These are phyloP conservation scores for Apiospora saccharicola DNA, from an alignment of 2,329 filamentous ascomycete genomes.

Conservation along the genomic window DNA sequence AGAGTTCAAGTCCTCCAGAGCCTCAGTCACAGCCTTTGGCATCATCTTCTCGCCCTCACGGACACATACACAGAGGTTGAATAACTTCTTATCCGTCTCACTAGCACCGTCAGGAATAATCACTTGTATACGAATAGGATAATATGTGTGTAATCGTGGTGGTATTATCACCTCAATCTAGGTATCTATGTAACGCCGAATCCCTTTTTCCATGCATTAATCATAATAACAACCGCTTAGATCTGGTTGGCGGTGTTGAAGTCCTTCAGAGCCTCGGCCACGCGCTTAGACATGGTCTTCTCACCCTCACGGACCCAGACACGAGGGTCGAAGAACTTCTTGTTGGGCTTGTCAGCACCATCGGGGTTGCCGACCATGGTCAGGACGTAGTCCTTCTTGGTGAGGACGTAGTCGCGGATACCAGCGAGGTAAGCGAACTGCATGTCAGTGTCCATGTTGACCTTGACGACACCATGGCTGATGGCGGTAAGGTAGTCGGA, in stretches of 20 bases:
- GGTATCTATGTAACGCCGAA: constrained; percentile 19
- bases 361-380: constrained; percentile 93
- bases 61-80: no score
- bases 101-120: no score
- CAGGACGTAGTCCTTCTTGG: constrained; percentile 94
- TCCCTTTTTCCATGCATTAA: constrained; percentile 17
- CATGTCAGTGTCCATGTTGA: constrained; percentile 98
- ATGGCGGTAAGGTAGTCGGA: constrained; percentile 91
- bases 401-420: constrained; percentile 92
- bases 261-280: constrained; percentile 83
- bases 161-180: constrained; percentile 18
- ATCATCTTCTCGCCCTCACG: no score
- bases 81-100: no score
- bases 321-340: constrained; percentile 90
- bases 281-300: constrained; percentile 91
- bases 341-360: constrained; percentile 97
- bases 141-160: neutral
- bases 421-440: constrained; percentile 93
- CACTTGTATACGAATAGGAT: neutral
- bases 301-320: constrained; percentile 97
- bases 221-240: neutral
- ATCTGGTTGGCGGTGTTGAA: constrained; percentile 75
- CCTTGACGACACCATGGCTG: constrained; percentile 95
- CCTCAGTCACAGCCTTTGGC: no score
- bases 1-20: no score